These are phyloP conservation scores for Didymella keratinophila DNA, from an alignment of 2,329 filamentous ascomycete species.

Conservation along the genomic window DNA sequence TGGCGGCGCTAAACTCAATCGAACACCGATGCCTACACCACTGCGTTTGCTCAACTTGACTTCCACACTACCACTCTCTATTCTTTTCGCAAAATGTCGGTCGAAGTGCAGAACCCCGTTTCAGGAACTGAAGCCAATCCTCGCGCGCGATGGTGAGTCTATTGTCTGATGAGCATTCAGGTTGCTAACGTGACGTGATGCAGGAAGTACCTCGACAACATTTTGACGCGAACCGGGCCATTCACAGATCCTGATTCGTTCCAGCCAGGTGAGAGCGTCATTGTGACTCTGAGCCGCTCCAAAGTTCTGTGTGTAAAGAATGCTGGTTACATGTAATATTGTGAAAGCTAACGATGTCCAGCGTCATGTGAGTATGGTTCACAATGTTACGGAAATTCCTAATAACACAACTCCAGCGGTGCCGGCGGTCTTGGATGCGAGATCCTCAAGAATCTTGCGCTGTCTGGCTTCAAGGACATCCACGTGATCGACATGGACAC, in stretches of 20 bases:
- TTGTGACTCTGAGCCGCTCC: slow-evolving; percentile 43
- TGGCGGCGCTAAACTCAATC: slow-evolving; percentile 30
- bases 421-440: slow-evolving; percentile 95
- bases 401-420: slow-evolving; percentile 70
- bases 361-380: slow-evolving; percentile 50
- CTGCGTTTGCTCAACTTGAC: slow-evolving; percentile 25
- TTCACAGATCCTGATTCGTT: slow-evolving; percentile 71
- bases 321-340: background rate
- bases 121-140: slow-evolving; percentile 27
- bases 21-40: slow-evolving; percentile 37
- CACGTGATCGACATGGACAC: slow-evolving; percentile 99
- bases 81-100: slow-evolving; percentile 36
- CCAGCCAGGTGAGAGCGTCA: slow-evolving; percentile 62
- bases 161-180: background rate
- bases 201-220: slow-evolving; percentile 84
- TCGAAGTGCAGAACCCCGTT: slow-evolving; percentile 21
- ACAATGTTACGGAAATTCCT: background rate
- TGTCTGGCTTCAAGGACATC: slow-evolving; percentile 95
- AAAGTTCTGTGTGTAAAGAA: slow-evolving; percentile 69
- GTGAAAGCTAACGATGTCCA: slow-evolving; percentile 33
- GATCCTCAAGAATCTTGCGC: slow-evolving; percentile 92
- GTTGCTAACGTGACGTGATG: slow-evolving; percentile 33
- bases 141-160: slow-evolving; percentile 56
- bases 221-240: slow-evolving; percentile 78
- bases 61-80: slow-evolving; percentile 15